These are phyloP conservation scores for Botrytis tulipae DNA, from an alignment of 2,329 filamentous ascomycete genomes.

Conservation along the genomic window DNA sequence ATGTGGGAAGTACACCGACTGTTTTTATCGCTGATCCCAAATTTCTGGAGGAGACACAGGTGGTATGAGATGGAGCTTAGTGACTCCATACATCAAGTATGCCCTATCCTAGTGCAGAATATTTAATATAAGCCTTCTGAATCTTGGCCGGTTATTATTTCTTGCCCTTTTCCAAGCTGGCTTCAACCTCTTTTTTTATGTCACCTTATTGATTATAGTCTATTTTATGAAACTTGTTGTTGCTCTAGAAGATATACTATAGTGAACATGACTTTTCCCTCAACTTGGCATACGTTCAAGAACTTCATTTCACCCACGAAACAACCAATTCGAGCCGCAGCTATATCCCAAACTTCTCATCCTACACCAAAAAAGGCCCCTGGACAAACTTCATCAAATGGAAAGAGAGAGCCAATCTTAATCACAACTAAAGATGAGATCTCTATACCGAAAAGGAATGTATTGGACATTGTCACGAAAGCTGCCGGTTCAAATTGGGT, in stretches of 20 bases:
- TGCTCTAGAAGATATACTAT: neutral
- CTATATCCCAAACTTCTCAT: neutral
- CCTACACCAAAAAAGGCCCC: neutral
- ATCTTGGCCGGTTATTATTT: neutral
- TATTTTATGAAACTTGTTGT: neutral
- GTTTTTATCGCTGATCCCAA: neutral
- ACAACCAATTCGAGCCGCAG: neutral
- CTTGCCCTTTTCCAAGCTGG: neutral
- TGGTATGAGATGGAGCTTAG: neutral
- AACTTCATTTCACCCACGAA: neutral
- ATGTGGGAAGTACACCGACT: neutral
- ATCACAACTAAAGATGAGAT: neutral
- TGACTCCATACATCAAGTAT: neutral
- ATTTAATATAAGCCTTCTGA: neutral
- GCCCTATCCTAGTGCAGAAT: neutral
- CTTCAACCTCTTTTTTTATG: neutral
- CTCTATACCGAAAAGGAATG: neutral
- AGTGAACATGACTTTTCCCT: neutral
- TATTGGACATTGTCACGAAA: neutral
- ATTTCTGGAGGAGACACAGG: neutral
- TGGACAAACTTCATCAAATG: neutral
- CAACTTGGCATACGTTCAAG: neutral
- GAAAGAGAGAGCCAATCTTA: neutral
- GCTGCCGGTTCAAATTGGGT: constrained; percentile 3
- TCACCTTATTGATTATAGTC: neutral